A percentile compares a stretch with the other conserved stretches of the same genome.
Evolutionary conservation across 306 rosid genomes (phyloP).

Genomic region (Cucurbita moschata): DNA sequence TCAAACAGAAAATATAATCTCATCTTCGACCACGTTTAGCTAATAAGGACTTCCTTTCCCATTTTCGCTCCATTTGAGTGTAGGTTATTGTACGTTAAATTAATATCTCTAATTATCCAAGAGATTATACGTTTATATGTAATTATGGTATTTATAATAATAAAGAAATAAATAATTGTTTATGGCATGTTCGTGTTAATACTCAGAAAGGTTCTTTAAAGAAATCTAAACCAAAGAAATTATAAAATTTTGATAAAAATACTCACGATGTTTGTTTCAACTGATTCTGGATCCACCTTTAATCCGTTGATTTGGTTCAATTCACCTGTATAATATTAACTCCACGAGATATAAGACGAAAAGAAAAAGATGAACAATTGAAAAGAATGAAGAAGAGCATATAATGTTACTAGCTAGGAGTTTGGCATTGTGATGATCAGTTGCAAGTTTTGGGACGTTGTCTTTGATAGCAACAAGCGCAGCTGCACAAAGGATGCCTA

Average conservation of each 20-base stretch:
- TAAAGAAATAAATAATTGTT: no score
- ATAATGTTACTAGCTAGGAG: constrained; percentile 44
- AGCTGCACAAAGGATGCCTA: constrained; percentile 77
- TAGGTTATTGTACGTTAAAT: no score
- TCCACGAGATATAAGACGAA: background rate
- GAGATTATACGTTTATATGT: no score
- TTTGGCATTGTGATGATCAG: constrained; percentile 70
- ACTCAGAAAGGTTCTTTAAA: no score
- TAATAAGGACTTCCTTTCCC: no score
- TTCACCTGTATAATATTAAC: constrained; percentile 28
- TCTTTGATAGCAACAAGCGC: constrained; percentile 68
- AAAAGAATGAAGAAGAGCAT: background rate
- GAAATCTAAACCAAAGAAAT: background rate
- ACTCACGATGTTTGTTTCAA: constrained; percentile 83
- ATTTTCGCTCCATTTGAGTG: no score
- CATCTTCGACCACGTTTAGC: no score
- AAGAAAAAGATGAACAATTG: background rate
- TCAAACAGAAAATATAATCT: no score
- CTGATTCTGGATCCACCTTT: constrained; percentile 27
- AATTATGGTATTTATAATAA: no score
- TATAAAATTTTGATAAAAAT: background rate
- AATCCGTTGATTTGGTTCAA: constrained; percentile 45
- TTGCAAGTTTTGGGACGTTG: constrained; percentile 48
- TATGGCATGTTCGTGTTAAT: no score
- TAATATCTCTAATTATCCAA: no score